Percentiles rank a stretch among this genome's conserved stretches.
These are phyloP conservation scores for Podospora pseudoanserina DNA, from an alignment of 495 filamentous ascomycete genomes.

Conservation along the genomic window DNA sequence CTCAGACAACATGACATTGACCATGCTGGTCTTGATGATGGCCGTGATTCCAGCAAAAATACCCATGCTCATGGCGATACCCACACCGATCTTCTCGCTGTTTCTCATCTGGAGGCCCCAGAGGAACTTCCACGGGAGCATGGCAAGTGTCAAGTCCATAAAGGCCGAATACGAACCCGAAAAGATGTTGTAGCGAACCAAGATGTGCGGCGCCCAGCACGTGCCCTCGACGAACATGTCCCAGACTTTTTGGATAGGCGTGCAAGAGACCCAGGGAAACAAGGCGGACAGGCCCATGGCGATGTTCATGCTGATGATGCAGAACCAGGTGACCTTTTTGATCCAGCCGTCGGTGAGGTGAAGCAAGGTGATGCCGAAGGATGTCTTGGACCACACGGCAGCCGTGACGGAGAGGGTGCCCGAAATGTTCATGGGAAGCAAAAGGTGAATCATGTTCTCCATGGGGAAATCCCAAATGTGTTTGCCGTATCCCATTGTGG, in stretches of 20 bases:
- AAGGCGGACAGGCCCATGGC: constrained; percentile 18
- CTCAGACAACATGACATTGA: constrained; percentile 13
- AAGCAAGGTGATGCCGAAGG: constrained; percentile 29
- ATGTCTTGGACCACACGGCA: constrained; percentile 31
- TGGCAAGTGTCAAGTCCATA: constrained; percentile 34
- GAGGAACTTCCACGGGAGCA: constrained; percentile 36
- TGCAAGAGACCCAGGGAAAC: constrained; percentile 26
- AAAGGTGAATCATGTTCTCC: constrained; percentile 12
- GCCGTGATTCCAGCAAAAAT: constrained; percentile 25
- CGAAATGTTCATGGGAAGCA: constrained; percentile 17
- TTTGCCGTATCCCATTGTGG: constrained; percentile 26
- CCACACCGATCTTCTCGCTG: constrained; percentile 36
- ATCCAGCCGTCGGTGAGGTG: constrained; percentile 24
- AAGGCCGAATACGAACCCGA: constrained; percentile 32
- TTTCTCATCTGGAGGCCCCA: constrained; percentile 33
- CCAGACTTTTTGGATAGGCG: constrained; percentile 33
- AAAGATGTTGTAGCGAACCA: constrained; percentile 22
- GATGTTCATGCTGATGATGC: constrained; percentile 27
- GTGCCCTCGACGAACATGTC: constrained; percentile 18
- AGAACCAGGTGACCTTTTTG: constrained; percentile 20
- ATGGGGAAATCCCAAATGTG: constrained; percentile 31
- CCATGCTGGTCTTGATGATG: constrained; percentile 21
- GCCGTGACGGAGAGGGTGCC: constrained; percentile 24
- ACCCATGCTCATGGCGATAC: constrained; percentile 39
- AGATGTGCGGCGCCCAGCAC: constrained; percentile 28